Percentiles rank a stretch among this genome's conserved stretches.
These are phyloP conservation scores for Penicillium soppii DNA, from an alignment of 495 filamentous ascomycete species.

Conservation along the genomic window DNA sequence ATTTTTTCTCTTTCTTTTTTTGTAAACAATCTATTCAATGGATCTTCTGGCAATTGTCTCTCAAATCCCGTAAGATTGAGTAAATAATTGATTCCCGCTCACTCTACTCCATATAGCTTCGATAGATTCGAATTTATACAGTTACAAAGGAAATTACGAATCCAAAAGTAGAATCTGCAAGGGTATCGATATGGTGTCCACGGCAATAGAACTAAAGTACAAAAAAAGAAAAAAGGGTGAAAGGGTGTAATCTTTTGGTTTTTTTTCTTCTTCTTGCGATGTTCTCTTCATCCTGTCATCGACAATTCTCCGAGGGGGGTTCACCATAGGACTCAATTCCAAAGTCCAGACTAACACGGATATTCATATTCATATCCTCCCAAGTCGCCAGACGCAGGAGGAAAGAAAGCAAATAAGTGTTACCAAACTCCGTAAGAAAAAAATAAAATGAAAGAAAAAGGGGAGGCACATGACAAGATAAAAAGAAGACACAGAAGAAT, in stretches of 20 bases:
- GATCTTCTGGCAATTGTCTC: not conserved
- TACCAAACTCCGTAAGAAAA: constrained; percentile 14
- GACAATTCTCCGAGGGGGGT: constrained; percentile 1
- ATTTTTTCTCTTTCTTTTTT: not conserved
- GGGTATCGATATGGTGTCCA: constrained; percentile 46
- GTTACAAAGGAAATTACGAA: too few relatives aligned
- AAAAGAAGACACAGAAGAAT: constrained; percentile 26
- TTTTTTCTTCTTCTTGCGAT: constrained; percentile 17
- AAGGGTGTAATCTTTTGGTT: constrained; percentile 10
- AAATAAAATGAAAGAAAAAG: constrained; percentile 16
- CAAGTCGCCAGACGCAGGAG: not conserved
- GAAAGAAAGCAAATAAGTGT: constrained; percentile 4
- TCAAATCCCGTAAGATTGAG: not conserved
- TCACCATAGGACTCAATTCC: constrained; percentile 1
- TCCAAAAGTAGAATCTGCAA: constrained; percentile 28
- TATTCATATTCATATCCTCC: not conserved
- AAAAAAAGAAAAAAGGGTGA: constrained; percentile 21
- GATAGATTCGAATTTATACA: too few relatives aligned
- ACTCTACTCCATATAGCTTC: too few relatives aligned
- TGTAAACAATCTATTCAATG: constrained; percentile 19
- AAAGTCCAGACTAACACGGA: not conserved
- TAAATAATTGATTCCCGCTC: too few relatives aligned
- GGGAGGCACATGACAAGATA: constrained; percentile 22
- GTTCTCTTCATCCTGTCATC: not conserved
- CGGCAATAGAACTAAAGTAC: constrained; percentile 27